Percentiles rank a stretch among this genome's conserved stretches.
Evolutionary conservation across 371 early-diverging fungal genomes (phyloP).

Genomic region (Funneliformis caledonium): DNA sequence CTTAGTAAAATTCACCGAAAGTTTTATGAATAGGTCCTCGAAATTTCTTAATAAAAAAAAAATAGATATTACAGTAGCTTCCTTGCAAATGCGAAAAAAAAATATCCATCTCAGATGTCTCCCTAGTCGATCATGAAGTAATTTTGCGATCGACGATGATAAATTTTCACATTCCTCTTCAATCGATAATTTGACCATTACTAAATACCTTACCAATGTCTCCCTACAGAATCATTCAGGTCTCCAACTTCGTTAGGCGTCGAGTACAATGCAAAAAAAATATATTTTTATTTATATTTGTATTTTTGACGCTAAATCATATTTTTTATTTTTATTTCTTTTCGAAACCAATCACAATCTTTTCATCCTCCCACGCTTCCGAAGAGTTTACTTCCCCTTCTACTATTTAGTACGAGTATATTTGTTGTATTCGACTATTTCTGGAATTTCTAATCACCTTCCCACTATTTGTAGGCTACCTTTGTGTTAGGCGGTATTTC

Average conservation of each 20-base stretch:
- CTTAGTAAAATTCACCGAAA: too few relatives aligned
- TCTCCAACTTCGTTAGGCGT: background rate
- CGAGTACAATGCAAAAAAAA: conserved; percentile 10
- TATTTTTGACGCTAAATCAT: background rate
- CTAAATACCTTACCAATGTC: conserved; percentile 6
- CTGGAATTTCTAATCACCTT: conserved; percentile 4
- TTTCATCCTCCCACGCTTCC: background rate
- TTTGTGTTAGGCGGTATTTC: background rate
- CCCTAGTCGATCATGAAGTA: too few relatives aligned
- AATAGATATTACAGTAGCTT: too few relatives aligned
- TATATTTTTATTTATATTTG: background rate
- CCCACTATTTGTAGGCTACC: background rate
- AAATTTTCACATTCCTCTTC: too few relatives aligned
- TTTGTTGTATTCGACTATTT: conserved; percentile 19
- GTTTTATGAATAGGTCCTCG: too few relatives aligned
- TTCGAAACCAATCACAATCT: background rate
- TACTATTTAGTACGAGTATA: background rate
- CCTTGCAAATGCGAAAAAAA: too few relatives aligned
- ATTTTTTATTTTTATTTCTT: conserved; percentile 7
- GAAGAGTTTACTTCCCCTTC: too few relatives aligned
- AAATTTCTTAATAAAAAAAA: too few relatives aligned
- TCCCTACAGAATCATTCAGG: background rate
- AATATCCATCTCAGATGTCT: too few relatives aligned
- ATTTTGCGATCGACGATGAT: too few relatives aligned
- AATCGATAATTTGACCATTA: background rate